phyloP scores from a whole-genome alignment of 1,284 basidiomycete species.

The Sparassis latifolia region DNA sequence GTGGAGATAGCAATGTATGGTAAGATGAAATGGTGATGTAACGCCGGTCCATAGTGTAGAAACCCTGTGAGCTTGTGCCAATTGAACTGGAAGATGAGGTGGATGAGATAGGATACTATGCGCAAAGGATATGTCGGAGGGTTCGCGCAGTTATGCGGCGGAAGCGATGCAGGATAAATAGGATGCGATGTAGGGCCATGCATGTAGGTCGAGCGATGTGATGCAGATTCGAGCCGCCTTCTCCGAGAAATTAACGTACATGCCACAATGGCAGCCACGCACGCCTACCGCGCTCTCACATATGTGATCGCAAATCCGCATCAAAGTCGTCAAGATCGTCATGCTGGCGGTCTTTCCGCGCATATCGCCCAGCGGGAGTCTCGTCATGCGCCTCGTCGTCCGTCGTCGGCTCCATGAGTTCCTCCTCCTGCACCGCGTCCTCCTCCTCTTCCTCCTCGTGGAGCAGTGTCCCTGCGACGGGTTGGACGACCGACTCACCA shows the following conservation, averaged over 20 bases:
- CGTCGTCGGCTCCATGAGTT: conserved; percentile 42
- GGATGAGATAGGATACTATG: neutral
- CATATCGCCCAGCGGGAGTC: conserved; percentile 57
- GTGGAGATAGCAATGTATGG: neutral
- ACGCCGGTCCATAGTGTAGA: neutral
- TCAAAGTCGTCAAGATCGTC: conserved; percentile 42
- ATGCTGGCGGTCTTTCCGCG: conserved; percentile 41
- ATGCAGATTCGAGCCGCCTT: neutral
- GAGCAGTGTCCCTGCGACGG: conserved; percentile 36
- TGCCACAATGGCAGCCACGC: neutral
- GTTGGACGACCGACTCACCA: conserved; percentile 67
- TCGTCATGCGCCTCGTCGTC: conserved; percentile 66
- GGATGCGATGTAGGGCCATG: neutral
- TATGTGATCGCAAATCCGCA: conserved; percentile 12
- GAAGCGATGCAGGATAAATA: neutral
- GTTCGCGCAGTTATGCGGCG: neutral
- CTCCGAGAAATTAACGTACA: neutral
- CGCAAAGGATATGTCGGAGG: neutral
- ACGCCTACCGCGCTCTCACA: neutral
- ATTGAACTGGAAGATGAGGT: neutral
- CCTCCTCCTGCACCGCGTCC: conserved; percentile 36
- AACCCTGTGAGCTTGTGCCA: neutral
- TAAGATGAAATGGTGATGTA: neutral
- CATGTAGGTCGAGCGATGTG: neutral
- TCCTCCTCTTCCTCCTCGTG: conserved; percentile 34